A percentile compares a stretch with the other conserved stretches of the same genome.
phyloP scores from a whole-genome alignment of 305 asterid species.

The Stenogyne calaminthoides region DNA sequence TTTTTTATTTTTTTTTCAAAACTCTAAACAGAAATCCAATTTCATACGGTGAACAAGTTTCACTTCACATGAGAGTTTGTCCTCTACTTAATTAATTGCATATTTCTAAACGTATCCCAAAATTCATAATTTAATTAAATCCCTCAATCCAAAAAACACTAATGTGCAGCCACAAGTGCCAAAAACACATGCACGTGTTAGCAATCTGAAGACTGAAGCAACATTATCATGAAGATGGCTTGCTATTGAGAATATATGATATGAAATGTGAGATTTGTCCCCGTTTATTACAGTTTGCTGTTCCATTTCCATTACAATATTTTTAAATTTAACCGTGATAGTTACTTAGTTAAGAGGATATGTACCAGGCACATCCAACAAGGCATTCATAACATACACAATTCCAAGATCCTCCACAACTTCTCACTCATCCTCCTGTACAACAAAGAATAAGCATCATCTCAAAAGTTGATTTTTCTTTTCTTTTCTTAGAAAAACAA shows the following conservation, averaged over 20 bases:
- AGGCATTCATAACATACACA: background rate
- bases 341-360: background rate
- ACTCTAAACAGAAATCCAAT: too few relatives aligned
- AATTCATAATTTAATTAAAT: background rate
- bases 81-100: background rate
- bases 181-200: background rate
- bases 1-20: too few relatives aligned
- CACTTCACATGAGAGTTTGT: too few relatives aligned
- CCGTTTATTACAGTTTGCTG: background rate
- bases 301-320: constrained; percentile 17
- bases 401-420: constrained; percentile 17
- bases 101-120: background rate
- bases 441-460: constrained; percentile 1
- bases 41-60: too few relatives aligned
- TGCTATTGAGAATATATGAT: background rate
- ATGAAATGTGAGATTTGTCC: background rate
- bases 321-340: background rate
- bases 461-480: background rate
- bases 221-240: background rate
- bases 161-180: background rate
- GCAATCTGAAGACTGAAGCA: background rate
- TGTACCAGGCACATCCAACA: constrained; percentile 7
- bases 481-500: background rate
- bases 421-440: constrained; percentile 41
- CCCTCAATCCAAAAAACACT: background rate